These are phyloP conservation scores for Colletotrichum falcatum DNA, from an alignment of 2,329 filamentous ascomycete genomes.

Conservation along the genomic window DNA sequence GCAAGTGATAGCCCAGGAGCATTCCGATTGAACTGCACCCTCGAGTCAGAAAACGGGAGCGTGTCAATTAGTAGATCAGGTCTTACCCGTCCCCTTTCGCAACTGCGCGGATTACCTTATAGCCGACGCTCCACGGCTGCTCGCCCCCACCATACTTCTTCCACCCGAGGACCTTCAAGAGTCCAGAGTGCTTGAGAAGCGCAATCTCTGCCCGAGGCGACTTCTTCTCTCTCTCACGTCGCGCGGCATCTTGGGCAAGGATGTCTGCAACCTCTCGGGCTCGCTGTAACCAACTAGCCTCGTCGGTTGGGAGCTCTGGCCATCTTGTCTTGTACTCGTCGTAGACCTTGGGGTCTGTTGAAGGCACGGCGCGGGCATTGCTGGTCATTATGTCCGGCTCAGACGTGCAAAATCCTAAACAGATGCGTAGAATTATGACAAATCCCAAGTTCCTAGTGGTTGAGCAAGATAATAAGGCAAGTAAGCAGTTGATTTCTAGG, in stretches of 20 bases:
- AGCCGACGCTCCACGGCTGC: slow-evolving; percentile 62
- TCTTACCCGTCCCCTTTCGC: slow-evolving; percentile 71
- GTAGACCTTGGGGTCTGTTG: slow-evolving; percentile 54
- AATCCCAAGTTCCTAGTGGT: neutral
- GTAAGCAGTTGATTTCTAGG: too few relatives aligned
- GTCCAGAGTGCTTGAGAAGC: slow-evolving; percentile 55
- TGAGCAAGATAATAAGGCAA: neutral
- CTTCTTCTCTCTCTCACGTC: slow-evolving; percentile 54
- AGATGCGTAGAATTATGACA: too few relatives aligned
- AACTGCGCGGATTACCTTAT: slow-evolving; percentile 70
- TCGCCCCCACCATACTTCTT: slow-evolving; percentile 57
- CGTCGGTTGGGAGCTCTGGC: slow-evolving; percentile 49
- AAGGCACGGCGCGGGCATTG: slow-evolving; percentile 35
- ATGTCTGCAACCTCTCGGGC: slow-evolving; percentile 54
- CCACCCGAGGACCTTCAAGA: slow-evolving; percentile 54
- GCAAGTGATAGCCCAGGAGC: slow-evolving; percentile 73
- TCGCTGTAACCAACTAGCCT: slow-evolving; percentile 53
- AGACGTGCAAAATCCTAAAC: too few relatives aligned
- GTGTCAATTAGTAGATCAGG: too few relatives aligned
- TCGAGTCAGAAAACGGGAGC: neutral
- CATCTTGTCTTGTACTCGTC: slow-evolving; percentile 52
- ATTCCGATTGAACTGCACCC: slow-evolving; percentile 67
- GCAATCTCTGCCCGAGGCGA: slow-evolving; percentile 55
- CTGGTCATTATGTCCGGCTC: slow-evolving; percentile 23
- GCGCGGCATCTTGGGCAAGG: slow-evolving; percentile 49